Evolutionary conservation across 257 asterid genomes (phyloP), one percentile per base, ranked within the genome.

Genomic region (Nicotiana obtusifolia): DNA sequence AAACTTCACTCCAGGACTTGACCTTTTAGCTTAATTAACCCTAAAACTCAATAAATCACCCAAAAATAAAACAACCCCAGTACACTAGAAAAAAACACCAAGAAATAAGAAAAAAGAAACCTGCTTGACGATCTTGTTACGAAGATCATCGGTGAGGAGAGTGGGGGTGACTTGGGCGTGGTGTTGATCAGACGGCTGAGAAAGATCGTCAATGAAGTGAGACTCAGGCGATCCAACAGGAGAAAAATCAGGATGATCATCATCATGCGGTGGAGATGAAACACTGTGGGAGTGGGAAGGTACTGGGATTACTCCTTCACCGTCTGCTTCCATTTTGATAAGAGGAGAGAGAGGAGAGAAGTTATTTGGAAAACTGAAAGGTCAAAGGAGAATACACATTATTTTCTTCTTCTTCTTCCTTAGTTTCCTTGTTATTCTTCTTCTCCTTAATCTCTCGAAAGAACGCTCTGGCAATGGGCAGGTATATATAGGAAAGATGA

Each of bases 61-160:
- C 77, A 24, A 57, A 79, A 67, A 20, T 0, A 24, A 8, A 53
- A 64, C n/a, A 64, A 60, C 9, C 15, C 59, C 26, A 61, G n/a
- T 26, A 31, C 16, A 75, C n/a, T 77, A 16, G 1, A 22, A 16
- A 33, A 62, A 31, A 10, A 3, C 3, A 33, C 16, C 17, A 13
- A n/a, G 13, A 35, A 76, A 56, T 1, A 30, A 20, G 4, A 1
- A 31, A 80, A 56, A 26, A 68, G 41, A 20, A 37, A 83, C 98
- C 98, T 93, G 98, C 89, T 91, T 93, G 83, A 92, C 87, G 84
- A 94, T 93, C 84, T 86, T 89, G 88, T 82, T 83, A 60, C 93
- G 94, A 81, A 93, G 97, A 82, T 93, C 94, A 80, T 91, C 92
- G 16, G 94, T 65, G 80, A 89, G 90, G 7, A 84, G 17, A 49